A percentile compares a stretch with the other conserved stretches of the same genome.
Evolutionary conservation across 2,329 filamentous ascomycete species (phyloP).

Genomic region (Exophiala viscosa): DNA sequence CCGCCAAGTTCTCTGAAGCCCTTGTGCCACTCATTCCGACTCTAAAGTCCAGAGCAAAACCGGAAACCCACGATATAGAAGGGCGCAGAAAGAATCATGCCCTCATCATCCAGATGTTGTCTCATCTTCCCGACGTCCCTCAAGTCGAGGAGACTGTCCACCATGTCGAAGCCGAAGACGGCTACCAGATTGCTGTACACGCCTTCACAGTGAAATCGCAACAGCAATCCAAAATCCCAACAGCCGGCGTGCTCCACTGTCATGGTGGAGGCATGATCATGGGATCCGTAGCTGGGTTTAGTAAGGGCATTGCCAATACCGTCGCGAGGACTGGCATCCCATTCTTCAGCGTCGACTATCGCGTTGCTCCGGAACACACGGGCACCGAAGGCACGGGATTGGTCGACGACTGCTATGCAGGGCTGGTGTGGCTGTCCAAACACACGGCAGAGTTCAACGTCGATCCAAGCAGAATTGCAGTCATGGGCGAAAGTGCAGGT

Average conservation of each 20-base stretch:
- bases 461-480: constrained; percentile 39
- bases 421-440: constrained; percentile 37
- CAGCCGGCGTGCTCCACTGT: constrained; percentile 31
- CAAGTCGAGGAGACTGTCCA: constrained; percentile 21
- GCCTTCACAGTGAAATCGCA: constrained; percentile 22
- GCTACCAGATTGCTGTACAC: constrained; percentile 28
- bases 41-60: constrained; percentile 11
- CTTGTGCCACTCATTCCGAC: constrained; percentile 18
- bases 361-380: constrained; percentile 29
- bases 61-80: constrained; percentile 23
- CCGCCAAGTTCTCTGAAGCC: constrained; percentile 23
- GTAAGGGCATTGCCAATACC: constrained; percentile 10
- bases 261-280: constrained; percentile 31
- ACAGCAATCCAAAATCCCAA: neutral
- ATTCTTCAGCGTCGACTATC: constrained; percentile 31
- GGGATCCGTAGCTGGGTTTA: constrained; percentile 21
- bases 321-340: constrained; percentile 25
- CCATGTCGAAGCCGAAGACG: constrained; percentile 26
- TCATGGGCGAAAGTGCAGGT: constrained; percentile 45
- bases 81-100: constrained; percentile 3
- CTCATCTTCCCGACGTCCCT: constrained; percentile 14
- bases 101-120: constrained; percentile 11
- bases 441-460: constrained; percentile 41
- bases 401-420: constrained; percentile 31
- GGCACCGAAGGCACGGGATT: constrained; percentile 25